Base-by-base conservation (phyloP, 768 basidiomycete genomes). In the Lactifluus rugatus region DNA sequence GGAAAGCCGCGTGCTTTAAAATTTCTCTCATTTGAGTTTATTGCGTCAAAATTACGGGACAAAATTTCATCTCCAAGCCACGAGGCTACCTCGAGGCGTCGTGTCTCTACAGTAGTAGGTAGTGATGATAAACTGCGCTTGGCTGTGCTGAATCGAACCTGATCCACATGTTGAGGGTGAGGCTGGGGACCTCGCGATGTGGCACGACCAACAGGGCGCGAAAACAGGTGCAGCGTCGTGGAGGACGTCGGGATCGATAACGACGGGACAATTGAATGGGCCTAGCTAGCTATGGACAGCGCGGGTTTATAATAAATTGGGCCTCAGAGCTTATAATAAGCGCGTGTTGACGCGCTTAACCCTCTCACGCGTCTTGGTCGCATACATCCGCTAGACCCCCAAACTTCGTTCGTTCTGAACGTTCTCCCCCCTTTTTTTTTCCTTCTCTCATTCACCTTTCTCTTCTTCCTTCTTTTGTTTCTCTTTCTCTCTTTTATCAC, bases 151-250 rank as follows among this genome's bases (percentile, higher is more conserved):
- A 2, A 13, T 49, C 16, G 48, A 25, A 25, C 36, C 54, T 60
- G 59, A 60, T 51, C 31, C 59, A 36, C 54, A 39, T 56, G 59
- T 51, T 47, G 16, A 42, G 19, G 34, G 59, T 7, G 54, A 56
- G 59, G 59, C 37, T 5, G 32, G 21, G 23, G 32, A 54, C 9
- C 23, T 23, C n/a, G 2, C 9, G 21, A 32, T 19, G 26, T 6
- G 7, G 21, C 26, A 46, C 34, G 36, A 14, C 34, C 13, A 14
- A 13, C 34, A 11, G 13, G 13, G 4, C 34, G 34, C 11, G 2
- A 5, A 36, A 36, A 11, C 13, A 13, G 16, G 34, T 34, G 13
- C 11, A 34, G 34, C 34, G 1, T 34, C 34, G 32, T 28, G 28
- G 28, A 28, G 7, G 28, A 3, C 28, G 28, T 31, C 14, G 37